phyloP scores from a whole-genome alignment of 1,284 basidiomycete species.

The Somion occarium region DNA sequence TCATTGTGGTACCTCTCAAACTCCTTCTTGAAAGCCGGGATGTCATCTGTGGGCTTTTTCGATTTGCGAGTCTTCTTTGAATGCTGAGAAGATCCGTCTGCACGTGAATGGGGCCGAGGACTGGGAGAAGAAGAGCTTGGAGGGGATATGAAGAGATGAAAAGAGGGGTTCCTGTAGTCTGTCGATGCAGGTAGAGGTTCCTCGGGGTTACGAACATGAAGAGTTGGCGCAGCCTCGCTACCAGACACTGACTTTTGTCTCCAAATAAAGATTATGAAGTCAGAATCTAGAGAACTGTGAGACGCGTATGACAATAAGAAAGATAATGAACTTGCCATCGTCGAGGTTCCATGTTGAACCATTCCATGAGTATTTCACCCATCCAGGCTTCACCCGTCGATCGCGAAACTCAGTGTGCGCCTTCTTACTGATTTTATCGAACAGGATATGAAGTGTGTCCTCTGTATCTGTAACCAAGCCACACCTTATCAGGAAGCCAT shows the following conservation, averaged over 20 bases:
- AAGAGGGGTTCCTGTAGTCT: conserved; percentile 64
- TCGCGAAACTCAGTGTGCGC: conserved; percentile 48
- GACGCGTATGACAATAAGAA: background rate
- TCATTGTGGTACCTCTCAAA: conserved; percentile 85
- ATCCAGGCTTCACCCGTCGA: conserved; percentile 61
- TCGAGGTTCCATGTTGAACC: conserved; percentile 75
- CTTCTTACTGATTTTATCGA: conserved; percentile 67
- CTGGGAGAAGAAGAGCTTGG: conserved; percentile 14
- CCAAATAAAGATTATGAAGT: conserved; percentile 78
- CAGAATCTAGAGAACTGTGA: conserved; percentile 47
- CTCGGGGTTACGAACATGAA: conserved; percentile 64
- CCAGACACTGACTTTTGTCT: conserved; percentile 40
- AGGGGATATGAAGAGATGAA: conserved; percentile 52
- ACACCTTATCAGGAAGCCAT: background rate
- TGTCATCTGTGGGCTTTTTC: conserved; percentile 28
- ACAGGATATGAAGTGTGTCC: conserved; percentile 57
- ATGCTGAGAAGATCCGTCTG: conserved; percentile 31
- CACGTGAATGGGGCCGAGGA: conserved; percentile 22
- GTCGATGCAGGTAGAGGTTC: conserved; percentile 53
- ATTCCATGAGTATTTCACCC: conserved; percentile 78
- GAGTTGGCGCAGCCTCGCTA: conserved; percentile 36
- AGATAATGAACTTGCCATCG: conserved; percentile 47
- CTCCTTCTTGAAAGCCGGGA: conserved; percentile 65
- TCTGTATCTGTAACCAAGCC: conserved; percentile 49
- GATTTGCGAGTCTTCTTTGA: conserved; percentile 31